Evolutionary conservation across 345 rosid species (phyloP), one percentile per base, ranked within the genome.

Genomic region (Citrus maxima): DNA sequence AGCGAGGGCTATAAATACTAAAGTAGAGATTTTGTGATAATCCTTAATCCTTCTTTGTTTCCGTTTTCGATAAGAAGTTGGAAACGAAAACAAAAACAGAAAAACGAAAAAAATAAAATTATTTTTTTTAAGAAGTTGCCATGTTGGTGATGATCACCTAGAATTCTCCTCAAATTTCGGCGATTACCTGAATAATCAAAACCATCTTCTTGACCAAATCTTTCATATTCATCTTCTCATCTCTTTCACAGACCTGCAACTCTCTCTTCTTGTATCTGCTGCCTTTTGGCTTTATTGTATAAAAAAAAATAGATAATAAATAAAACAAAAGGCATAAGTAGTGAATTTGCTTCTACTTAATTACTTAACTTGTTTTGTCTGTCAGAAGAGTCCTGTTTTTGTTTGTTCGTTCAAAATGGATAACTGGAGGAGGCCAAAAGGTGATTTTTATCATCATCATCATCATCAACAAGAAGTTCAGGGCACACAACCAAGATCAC

Each of bases 361-460:
- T 13, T 46, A 46, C 51, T 42, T 72, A n/a, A 19, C 2, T 65
- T 55, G 49, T 76, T 75, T 83, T 79, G 67, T 60, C 74, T 63
- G 69, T 73, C 74, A 73, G 66, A 5, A 32, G 19, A 10, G 7
- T 16, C 58, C 10, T 25, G 6, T 10, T 4, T 8, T 68, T 58
- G 42, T 68, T 42, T 67, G 51, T 54, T 60, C 62, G 35, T 49
- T 46, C 42, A 80, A 10, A 18, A 85, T 85, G 85, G 81, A 78
- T 80, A 81, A 67, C 70, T 76, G 85, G 88, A 83, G 88, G 78
- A 78, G 82, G 80, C 84, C 78, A 63, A 81, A 79, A 58, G 77
- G 82, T 67, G 77, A 82, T 30, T 64, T 74, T 70, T 55, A 80
- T 46, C 77, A 80, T 69, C 77, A 77, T 59, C 80, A 77, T 74